These are phyloP conservation scores for Canavalia ensiformis DNA, from an alignment of 306 rosid species.

Conservation along the genomic window DNA sequence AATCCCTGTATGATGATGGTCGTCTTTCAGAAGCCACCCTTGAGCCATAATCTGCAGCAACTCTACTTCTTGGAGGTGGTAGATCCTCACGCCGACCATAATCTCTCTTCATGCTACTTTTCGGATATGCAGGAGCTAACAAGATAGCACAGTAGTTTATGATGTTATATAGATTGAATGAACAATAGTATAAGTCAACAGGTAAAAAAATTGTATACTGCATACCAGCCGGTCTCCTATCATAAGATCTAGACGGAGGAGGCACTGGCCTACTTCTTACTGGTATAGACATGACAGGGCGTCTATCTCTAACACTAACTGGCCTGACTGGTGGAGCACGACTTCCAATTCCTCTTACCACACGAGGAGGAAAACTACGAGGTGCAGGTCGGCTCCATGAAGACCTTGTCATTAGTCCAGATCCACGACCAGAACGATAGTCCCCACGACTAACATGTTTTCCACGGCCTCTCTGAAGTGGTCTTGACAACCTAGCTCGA, in stretches of 20 bases:
- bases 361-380: conserved; percentile 68
- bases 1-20: conserved; percentile 81
- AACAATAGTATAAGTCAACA: conserved; percentile 11
- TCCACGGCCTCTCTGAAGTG: conserved; percentile 94
- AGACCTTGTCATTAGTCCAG: conserved; percentile 67
- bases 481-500: conserved; percentile 96
- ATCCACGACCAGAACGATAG: conserved; percentile 64
- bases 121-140: conserved; percentile 77
- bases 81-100: conserved; percentile 83
- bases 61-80: conserved; percentile 90
- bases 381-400: conserved; percentile 86
- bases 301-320: conserved; percentile 81
- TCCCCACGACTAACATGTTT: conserved; percentile 80
- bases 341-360: conserved; percentile 74
- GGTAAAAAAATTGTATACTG: not conserved
- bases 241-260: conserved; percentile 85
- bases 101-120: conserved; percentile 83
- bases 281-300: conserved; percentile 73
- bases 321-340: conserved; percentile 75
- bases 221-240: conserved; percentile 87
- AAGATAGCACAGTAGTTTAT: conserved; percentile 22
- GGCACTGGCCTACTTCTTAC: conserved; percentile 75
- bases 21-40: conserved; percentile 85
- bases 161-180: conserved; percentile 1
- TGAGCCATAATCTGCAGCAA: conserved; percentile 72